phyloP scores from a whole-genome alignment of 2,329 filamentous ascomycete species.

The Cyphellophora europaea region DNA sequence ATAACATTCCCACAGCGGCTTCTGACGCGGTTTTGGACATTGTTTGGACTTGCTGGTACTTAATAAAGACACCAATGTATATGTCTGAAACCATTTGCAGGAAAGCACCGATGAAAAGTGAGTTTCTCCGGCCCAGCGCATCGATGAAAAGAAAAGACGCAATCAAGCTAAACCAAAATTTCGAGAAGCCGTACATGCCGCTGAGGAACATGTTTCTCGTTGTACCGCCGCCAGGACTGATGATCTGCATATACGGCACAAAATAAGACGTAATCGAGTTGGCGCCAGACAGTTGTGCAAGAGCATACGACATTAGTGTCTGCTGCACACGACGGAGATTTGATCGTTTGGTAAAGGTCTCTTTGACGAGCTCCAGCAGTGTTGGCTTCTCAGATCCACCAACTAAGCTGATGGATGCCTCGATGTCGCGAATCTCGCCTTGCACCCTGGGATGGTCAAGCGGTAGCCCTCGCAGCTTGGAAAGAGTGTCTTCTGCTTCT shows the following conservation, averaged over 20 bases:
- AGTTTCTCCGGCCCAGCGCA: constrained; percentile 31
- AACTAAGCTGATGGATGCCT: constrained; percentile 16
- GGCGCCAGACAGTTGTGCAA: constrained; percentile 37
- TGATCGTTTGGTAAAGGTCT: constrained; percentile 27
- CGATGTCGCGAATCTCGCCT: constrained; percentile 22
- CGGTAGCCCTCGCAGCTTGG: constrained; percentile 23
- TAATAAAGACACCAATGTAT: constrained; percentile 33
- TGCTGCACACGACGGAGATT: constrained; percentile 34
- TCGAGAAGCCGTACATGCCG: constrained; percentile 35
- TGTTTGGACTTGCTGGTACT: constrained; percentile 20
- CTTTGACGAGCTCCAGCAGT: constrained; percentile 22
- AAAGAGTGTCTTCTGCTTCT: constrained; percentile 21
- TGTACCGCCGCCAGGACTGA: constrained; percentile 23
- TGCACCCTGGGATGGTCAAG: constrained; percentile 20
- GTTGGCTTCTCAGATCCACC: constrained; percentile 4
- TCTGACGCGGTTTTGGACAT: constrained; percentile 23
- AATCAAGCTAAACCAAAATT: constrained; percentile 33
- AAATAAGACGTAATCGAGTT: constrained; percentile 37
- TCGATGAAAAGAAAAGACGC: constrained; percentile 38
- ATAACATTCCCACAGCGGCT: constrained; percentile 35
- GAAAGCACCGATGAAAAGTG: constrained; percentile 27
- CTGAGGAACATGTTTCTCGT: constrained; percentile 29
- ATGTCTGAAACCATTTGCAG: constrained; percentile 33
- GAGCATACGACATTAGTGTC: constrained; percentile 26
- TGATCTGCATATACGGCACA: constrained; percentile 31